Conservation (phyloP, 2,329 filamentous ascomycete genomes). For the Arthrinium phaeospermum region DNA sequence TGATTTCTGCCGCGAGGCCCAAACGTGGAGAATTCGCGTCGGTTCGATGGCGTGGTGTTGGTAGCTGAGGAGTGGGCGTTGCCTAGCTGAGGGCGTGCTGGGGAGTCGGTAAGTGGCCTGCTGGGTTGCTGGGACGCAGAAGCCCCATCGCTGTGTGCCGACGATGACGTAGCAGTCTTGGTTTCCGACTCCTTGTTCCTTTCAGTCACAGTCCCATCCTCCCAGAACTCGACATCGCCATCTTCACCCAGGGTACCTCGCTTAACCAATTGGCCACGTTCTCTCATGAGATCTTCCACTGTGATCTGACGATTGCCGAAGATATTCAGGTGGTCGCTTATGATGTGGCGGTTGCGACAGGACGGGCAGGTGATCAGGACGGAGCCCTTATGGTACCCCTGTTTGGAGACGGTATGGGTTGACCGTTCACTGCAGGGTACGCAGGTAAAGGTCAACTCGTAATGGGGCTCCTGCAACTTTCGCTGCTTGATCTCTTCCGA, state of each 20-base stretch:
- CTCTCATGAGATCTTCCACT: constrained; percentile 77
- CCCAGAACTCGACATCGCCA: constrained; percentile 93
- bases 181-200: constrained; percentile 4
- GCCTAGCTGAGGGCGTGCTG: constrained; percentile 11
- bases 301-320: constrained; percentile 75
- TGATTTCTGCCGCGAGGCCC: neutral
- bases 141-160: neutral
- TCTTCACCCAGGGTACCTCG: constrained; percentile 73
- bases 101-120: neutral
- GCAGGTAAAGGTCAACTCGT: constrained; percentile 92
- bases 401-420: constrained; percentile 87
- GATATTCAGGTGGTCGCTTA: constrained; percentile 84
- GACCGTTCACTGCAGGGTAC: constrained; percentile 81
- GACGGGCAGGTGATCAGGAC: constrained; percentile 86
- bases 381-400: constrained; percentile 91
- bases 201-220: constrained; percentile 63
- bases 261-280: constrained; percentile 77
- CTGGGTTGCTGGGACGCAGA: neutral
- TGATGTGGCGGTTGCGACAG: constrained; percentile 88
- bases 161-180: neutral
- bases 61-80: constrained; percentile 1
- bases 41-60: constrained; percentile 31
- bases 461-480: constrained; percentile 64
- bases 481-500: constrained; percentile 32
- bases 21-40: constrained; percentile 30